Conservation (phyloP, 1,284 basidiomycete genomes). For the Grifola frondosa region DNA sequence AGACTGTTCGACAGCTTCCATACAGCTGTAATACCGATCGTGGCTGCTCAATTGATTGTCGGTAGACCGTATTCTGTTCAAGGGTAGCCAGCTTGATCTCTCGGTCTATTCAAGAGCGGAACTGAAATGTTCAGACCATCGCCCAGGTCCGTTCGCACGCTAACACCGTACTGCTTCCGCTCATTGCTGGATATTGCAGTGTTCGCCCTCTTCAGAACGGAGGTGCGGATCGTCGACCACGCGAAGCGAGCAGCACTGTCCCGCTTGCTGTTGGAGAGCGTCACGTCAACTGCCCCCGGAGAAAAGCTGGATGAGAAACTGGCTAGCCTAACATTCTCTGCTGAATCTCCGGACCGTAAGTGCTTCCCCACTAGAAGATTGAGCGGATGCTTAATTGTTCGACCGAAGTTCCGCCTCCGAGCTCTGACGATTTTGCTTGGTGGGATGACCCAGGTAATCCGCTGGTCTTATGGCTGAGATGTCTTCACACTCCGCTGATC, state of each 20-base stretch:
- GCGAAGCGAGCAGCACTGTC: conserved; percentile 72
- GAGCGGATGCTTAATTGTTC: too few relatives aligned
- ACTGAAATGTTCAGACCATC: conserved; percentile 88
- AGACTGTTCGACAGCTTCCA: conserved; percentile 23
- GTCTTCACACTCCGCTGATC: conserved; percentile 2
- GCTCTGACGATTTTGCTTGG: conserved; percentile 72
- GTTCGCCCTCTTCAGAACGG: conserved; percentile 79
- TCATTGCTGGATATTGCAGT: conserved; percentile 48
- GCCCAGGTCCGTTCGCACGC: conserved; percentile 61
- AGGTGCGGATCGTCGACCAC: conserved; percentile 78
- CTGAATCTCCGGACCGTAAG: conserved; percentile 42
- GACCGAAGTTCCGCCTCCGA: conserved; percentile 71
- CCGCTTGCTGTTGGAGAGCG: conserved; percentile 64
- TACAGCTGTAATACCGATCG: too few relatives aligned
- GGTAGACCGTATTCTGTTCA: conserved; percentile 94
- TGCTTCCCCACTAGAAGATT: conserved; percentile 25
- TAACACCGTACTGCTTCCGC: background rate
- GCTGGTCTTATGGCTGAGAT: background rate
- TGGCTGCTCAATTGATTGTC: conserved; percentile 6
- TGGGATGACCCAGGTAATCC: conserved; percentile 68
- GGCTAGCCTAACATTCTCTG: conserved; percentile 39
- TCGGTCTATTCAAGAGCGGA: conserved; percentile 75
- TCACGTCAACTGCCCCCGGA: conserved; percentile 56
- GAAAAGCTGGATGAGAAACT: conserved; percentile 75
- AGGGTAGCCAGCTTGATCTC: conserved; percentile 66